Conservation (phyloP, 768 basidiomycete species). For the Grammothele lineata region DNA sequence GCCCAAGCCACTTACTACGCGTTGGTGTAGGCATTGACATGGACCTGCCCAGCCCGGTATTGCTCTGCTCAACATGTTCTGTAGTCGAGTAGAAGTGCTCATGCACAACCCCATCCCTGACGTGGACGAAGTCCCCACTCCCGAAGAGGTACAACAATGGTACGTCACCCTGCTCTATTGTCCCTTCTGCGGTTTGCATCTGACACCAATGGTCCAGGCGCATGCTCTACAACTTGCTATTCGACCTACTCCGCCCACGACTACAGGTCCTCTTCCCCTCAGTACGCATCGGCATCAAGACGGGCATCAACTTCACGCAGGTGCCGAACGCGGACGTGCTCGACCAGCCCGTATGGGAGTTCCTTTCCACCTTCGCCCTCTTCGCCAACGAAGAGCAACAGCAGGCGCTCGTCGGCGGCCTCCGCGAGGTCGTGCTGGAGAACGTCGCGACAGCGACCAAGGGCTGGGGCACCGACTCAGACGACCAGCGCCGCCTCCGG, state of each 20-base stretch:
- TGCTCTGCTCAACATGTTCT: slow-evolving; percentile 83
- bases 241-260: slow-evolving; percentile 73
- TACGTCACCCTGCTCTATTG: slow-evolving; percentile 34
- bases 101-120: slow-evolving; percentile 64
- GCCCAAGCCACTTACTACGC: too few species aligned
- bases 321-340: slow-evolving; percentile 54
- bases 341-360: slow-evolving; percentile 94
- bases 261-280: slow-evolving; percentile 88
- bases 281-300: slow-evolving; percentile 56
- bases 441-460: slow-evolving; percentile 79
- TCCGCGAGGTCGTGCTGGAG: slow-evolving; percentile 92
- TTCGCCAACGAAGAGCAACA: slow-evolving; percentile 86
- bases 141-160: slow-evolving; percentile 81
- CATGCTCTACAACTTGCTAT: slow-evolving; percentile 82
- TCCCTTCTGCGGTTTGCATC: background rate
- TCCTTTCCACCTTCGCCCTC: slow-evolving; percentile 84
- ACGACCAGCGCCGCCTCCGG: slow-evolving; percentile 68
- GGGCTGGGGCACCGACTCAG: slow-evolving; percentile 67
- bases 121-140: slow-evolving; percentile 38
- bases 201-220: slow-evolving; percentile 49
- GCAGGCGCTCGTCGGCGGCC: slow-evolving; percentile 73
- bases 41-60: slow-evolving; percentile 82
- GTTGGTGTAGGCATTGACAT: background rate
- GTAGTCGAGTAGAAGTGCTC: slow-evolving; percentile 91
- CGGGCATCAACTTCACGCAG: slow-evolving; percentile 30